These are phyloP conservation scores for Aspergillus egyptiacus DNA, from an alignment of 495 filamentous ascomycete species.

Conservation along the genomic window DNA sequence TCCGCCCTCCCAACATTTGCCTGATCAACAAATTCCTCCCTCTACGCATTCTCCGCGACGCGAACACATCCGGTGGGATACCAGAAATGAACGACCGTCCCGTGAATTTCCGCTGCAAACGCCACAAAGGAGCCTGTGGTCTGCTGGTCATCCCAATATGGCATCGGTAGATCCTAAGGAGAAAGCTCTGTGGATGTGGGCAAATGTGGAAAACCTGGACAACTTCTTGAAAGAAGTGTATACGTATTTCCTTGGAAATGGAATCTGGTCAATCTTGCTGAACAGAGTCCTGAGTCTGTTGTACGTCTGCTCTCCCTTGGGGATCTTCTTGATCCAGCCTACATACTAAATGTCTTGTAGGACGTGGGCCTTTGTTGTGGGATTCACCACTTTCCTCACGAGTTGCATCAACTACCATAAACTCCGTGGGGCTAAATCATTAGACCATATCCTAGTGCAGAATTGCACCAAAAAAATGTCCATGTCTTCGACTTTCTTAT, in stretches of 20 bases:
- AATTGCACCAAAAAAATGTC: constrained; percentile 88
- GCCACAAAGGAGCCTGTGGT: constrained; percentile 28
- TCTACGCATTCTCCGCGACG: constrained; percentile 48
- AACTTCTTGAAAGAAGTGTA: constrained; percentile 89
- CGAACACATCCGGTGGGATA: constrained; percentile 61
- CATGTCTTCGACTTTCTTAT: constrained; percentile 62
- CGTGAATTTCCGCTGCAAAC: constrained; percentile 10
- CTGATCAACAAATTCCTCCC: constrained; percentile 22
- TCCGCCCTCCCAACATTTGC: constrained; percentile 29
- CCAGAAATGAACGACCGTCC: constrained; percentile 55
- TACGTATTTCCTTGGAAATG: constrained; percentile 76
- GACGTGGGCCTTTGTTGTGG: constrained; percentile 71
- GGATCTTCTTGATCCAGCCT: neutral
- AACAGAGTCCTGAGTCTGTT: constrained; percentile 63
- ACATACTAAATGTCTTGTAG: constrained; percentile 29
- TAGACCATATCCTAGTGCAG: constrained; percentile 71
- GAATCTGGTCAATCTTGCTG: constrained; percentile 84
- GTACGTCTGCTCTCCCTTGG: constrained; percentile 44
- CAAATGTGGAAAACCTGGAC: constrained; percentile 87
- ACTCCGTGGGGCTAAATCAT: constrained; percentile 64
- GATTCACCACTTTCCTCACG: constrained; percentile 76
- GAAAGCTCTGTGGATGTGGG: constrained; percentile 92
- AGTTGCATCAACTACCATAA: constrained; percentile 81
- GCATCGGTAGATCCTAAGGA: constrained; percentile 61
- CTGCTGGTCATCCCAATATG: constrained; percentile 36